Percentiles rank a stretch among this genome's conserved stretches.
Evolutionary conservation across 306 rosid species (phyloP).

Genomic region (cucumber (Cucumis sativus)): Cucumber_9930_V3 NC_026657.2:11824001-11824500

Average conservation of each 20-base stretch:
- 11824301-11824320: conserved; percentile 2
- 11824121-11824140: neutral
- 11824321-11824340: neutral
- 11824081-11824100: neutral
- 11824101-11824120: neutral
- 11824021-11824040: neutral
- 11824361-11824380: neutral
- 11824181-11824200: conserved; percentile 42
- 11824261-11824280: conserved; percentile 96
- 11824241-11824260: conserved; percentile 95
- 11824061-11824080: neutral
- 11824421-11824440: neutral
- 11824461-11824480: neutral
- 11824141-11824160: too few species aligned
- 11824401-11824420: neutral
- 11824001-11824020: neutral
- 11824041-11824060: neutral
- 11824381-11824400: neutral
- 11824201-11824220: conserved; percentile 90
- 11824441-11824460: neutral
- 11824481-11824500: neutral
- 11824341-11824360: neutral
- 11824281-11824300: conserved; percentile 79
- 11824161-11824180: neutral
- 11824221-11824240: conserved; percentile 96